Base-by-base conservation (phyloP, 2,329 filamentous ascomycete species). In the Curvularia sp. region DNA sequence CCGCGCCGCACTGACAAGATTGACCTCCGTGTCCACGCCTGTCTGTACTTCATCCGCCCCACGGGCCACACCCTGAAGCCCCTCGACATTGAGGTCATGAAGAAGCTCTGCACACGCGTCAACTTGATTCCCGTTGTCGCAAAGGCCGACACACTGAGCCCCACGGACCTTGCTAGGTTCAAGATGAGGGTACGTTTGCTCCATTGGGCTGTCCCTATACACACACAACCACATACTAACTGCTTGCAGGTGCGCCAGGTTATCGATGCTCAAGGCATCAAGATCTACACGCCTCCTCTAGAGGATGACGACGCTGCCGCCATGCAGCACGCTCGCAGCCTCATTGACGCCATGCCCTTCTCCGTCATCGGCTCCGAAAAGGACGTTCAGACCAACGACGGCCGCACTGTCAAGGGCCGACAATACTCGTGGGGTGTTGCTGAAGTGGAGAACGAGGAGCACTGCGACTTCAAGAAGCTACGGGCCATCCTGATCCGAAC, bases 381-480 rank as follows among this genome's bases (percentile, higher is more conserved):
- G 85, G 96, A 99, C 73, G 95, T 99, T 71, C 96, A 96, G 87
- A 97, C 93, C 54, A 86, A 88, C 72, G 95, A 99, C 75, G 93
- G 92, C 73, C 94, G 94, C 78, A 96, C 97, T 67, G 93, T 98
- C 79, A 99, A 99, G 87, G 95, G 95, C 68, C 93, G 95, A 65
- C 96, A 99, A 81, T 99, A 99, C 83, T 92, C 93, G 55, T 99
- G 95, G 95, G 95, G 95, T 85, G 95, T 99, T 73, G 95, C 95
- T 62, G 95, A 99, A 81, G 95, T 99, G 51, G 95, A 99, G 86
- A 99, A 99, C 78, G 95, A 99, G 83, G 95, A 99, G 78, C 95
- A 99, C 86, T 99, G 95, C 82, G 95, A 99, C 82, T 99, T 99
- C 86, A 99, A 99, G 90, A 99, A 99, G 86, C 90, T 99, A 65